Percentiles rank a stretch among this genome's conserved stretches.
Evolutionary conservation across 371 early-diverging fungal species (phyloP).

Genomic region (Mucor sp.): DNA sequence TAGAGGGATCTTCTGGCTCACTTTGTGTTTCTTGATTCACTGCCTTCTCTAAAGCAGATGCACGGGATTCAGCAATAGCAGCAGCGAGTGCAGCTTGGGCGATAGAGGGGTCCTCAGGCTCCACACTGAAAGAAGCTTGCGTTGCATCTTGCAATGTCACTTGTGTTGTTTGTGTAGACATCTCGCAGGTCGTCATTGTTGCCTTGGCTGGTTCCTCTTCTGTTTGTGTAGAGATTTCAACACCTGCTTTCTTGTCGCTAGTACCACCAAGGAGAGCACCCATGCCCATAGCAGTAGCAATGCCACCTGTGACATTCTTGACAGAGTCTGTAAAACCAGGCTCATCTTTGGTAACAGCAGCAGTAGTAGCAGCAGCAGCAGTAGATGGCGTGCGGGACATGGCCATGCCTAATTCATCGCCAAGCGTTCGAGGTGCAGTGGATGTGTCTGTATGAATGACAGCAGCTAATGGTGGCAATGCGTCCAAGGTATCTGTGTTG

Average conservation of each 20-base stretch:
- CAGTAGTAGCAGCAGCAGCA: conserved; percentile 2
- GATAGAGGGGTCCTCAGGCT: conserved; percentile 10
- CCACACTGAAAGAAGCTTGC: neutral
- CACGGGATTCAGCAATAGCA: conserved; percentile 6
- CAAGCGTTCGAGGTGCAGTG: conserved; percentile 25
- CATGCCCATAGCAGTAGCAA: conserved; percentile 1
- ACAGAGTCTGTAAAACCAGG: neutral
- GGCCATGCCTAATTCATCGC: conserved; percentile 31
- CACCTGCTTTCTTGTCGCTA: neutral
- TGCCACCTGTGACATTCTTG: conserved; percentile 14
- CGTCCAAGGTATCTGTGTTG: conserved; percentile 19
- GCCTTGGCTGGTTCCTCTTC: neutral
- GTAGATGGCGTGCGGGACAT: conserved; percentile 6
- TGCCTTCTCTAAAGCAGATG: neutral
- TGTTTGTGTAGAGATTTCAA: conserved; percentile 16
- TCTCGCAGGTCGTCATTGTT: neutral
- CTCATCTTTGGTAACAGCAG: conserved; percentile 1
- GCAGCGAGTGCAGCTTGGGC: conserved; percentile 2
- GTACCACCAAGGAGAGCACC: neutral
- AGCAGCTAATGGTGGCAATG: neutral
- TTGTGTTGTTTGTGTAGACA: conserved; percentile 6
- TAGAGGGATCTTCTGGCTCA: conserved; percentile 12
- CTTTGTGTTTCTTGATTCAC: conserved; percentile 4
- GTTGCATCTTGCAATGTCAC: neutral
- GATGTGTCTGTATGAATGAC: neutral